Conservation (phyloP, 164 flowering plant genomes). For the Liriodendron chinense region DNA sequence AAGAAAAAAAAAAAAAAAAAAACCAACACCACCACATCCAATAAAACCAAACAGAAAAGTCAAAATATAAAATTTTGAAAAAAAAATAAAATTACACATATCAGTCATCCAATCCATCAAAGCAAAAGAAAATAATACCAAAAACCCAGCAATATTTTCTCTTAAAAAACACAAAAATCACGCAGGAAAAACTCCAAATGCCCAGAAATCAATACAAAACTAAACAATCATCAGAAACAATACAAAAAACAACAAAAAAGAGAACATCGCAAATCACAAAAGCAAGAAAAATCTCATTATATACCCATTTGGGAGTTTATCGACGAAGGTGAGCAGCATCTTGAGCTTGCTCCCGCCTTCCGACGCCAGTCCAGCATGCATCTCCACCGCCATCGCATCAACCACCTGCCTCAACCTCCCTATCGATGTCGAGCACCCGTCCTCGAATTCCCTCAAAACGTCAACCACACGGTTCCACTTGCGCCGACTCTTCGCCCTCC, state of each 20-base stretch:
- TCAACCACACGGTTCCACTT: slow-evolving; percentile 69
- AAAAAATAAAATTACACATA: not conserved
- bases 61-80: too few relatives aligned
- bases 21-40: not conserved
- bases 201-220: not conserved
- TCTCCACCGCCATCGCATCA: slow-evolving; percentile 94
- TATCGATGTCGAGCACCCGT: slow-evolving; percentile 57
- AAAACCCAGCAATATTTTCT: not conserved
- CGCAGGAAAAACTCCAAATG: not conserved
- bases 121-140: not conserved
- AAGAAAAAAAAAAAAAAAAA: too few relatives aligned
- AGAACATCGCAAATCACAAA: not conserved
- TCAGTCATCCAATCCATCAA: not conserved
- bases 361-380: slow-evolving; percentile 97
- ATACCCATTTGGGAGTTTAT: slow-evolving; percentile 81
- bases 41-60: not conserved
- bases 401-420: slow-evolving; percentile 68
- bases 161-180: not conserved
- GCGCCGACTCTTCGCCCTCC: slow-evolving; percentile 55
- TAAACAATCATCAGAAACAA: not conserved
- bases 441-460: slow-evolving; percentile 67
- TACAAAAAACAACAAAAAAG: not conserved
- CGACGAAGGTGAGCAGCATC: slow-evolving; percentile 83
- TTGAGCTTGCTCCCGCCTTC: slow-evolving; percentile 93
- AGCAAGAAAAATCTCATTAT: not conserved